A percentile compares a stretch with the other conserved stretches of the same genome.
phyloP scores from a whole-genome alignment of 1,139 yeast genomes.

The Tardiomyces blankii region DNA sequence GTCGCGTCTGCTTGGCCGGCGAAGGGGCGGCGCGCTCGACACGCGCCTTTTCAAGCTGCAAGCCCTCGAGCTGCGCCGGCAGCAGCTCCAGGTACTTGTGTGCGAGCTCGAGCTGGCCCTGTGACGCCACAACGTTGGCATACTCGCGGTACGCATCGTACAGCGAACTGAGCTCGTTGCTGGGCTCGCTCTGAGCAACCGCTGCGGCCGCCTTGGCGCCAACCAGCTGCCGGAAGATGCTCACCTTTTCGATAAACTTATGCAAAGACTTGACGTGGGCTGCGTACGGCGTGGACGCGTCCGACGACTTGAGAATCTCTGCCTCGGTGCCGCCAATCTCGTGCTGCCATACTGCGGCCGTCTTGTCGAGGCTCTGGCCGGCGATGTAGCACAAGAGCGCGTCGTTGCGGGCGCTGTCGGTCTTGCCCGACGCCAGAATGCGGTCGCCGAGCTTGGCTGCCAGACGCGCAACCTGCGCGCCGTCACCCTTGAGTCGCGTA shows the following conservation, averaged over 20 bases:
- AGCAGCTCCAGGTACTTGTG: conserved; percentile 53
- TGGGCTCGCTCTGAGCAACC: conserved; percentile 31
- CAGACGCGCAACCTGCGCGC: conserved; percentile 38
- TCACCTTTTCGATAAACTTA: conserved; percentile 72
- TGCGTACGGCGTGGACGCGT: conserved; percentile 42
- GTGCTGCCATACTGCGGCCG: conserved; percentile 71
- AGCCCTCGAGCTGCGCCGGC: conserved; percentile 54
- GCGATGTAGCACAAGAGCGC: conserved; percentile 75
- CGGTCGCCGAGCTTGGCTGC: conserved; percentile 70
- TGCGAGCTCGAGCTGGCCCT: conserved; percentile 80
- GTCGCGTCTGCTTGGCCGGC: conserved; percentile 3
- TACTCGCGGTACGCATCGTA: conserved; percentile 62
- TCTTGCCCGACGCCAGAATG: conserved; percentile 30
- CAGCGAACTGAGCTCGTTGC: conserved; percentile 16
- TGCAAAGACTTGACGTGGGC: conserved; percentile 79
- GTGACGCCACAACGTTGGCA: conserved; percentile 67
- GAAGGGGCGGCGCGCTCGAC: conserved; percentile 43
- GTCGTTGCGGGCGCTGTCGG: conserved; percentile 39
- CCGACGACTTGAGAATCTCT: conserved; percentile 34
- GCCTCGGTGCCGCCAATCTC: conserved; percentile 57
- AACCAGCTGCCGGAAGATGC: conserved; percentile 48
- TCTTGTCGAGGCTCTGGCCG: conserved; percentile 71
- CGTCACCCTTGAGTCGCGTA: conserved; percentile 25
- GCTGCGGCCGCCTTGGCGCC: conserved; percentile 21
- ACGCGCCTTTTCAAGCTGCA: conserved; percentile 65